Percentiles rank a stretch among this genome's conserved stretches.
Evolutionary conservation across 2,329 filamentous ascomycete genomes (phyloP).

Genomic region (Penicillium concentricum): DNA sequence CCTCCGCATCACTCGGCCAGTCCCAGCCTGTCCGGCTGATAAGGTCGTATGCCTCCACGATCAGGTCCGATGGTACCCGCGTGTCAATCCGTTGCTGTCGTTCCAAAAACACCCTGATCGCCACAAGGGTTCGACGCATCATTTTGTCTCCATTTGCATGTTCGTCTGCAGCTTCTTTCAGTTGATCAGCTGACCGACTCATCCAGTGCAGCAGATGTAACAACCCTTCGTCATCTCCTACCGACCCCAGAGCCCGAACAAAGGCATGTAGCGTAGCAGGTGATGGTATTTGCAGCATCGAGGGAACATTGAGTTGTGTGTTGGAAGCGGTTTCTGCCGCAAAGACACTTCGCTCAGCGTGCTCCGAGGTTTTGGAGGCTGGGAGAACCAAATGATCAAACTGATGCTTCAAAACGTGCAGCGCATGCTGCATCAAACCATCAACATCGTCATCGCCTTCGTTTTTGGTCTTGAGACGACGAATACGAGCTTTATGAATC

Average conservation of each 20-base stretch:
- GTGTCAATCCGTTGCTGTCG: conserved; percentile 21
- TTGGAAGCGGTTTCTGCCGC: conserved; percentile 8
- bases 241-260: conserved; percentile 42
- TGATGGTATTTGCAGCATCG: conserved; percentile 36
- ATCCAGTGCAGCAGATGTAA: conserved; percentile 45
- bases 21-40: conserved; percentile 38
- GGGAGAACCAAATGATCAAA: conserved; percentile 39
- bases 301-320: conserved; percentile 26
- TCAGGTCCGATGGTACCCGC: conserved; percentile 27
- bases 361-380: conserved; percentile 20
- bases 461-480: background rate
- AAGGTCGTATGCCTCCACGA: conserved; percentile 39
- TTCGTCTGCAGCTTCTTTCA: conserved; percentile 38
- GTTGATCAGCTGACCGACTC: conserved; percentile 30
- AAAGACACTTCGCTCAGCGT: conserved; percentile 22
- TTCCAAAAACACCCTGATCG: conserved; percentile 43
- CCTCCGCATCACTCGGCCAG: conserved; percentile 45
- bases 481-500: conserved; percentile 18
- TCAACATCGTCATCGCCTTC: conserved; percentile 22
- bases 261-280: conserved; percentile 44
- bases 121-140: conserved; percentile 42
- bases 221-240: conserved; percentile 41
- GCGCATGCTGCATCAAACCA: conserved; percentile 31
- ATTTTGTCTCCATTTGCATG: conserved; percentile 37
- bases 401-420: conserved; percentile 34